Base-by-base conservation (phyloP, 352 stramenopile species). In the Phytophthora pinifolia region DNA sequence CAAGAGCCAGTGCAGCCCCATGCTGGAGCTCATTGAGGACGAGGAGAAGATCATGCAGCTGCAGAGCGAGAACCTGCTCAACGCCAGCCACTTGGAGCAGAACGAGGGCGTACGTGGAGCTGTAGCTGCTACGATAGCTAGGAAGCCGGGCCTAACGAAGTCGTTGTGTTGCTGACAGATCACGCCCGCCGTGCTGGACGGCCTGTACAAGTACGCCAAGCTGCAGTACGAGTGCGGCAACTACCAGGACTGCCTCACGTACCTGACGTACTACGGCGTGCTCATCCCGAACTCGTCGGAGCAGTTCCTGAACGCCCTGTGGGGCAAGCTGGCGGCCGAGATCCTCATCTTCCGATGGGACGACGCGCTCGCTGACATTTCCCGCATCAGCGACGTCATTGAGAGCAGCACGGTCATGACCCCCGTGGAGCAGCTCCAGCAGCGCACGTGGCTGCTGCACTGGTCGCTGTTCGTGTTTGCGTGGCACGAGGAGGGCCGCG, bases 381-480 rank as follows among this genome's bases (percentile, higher is more conserved):
- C 88, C 32, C 89, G 89, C 39, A 96, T 98, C 67, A 95, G 96
- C 70, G 86, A 95, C 52, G 90, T 96, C 34, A 97, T 99, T 62
- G 96, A 98, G 75, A 89, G 74, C 61, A 88, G 91, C 57, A 73
- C 62, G 31, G 59, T 72, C 17, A 91, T 89, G 77, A 80, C 79
- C 42, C 73, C 94, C 9, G 80, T 98, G 32, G 82, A 98, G 65
- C 89, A 97, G 66, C 87, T 99, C 14, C 90, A 98, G 76, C 94
- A 99, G 78, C 89, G 97, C 59, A 98, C 92, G 39, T 99, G 97
- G 97, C 77, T 99, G 25, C 79, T 99, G 36, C 97, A 99, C 79
- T 99, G 97, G 97, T 92, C 88, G 53, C 79, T 99, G 17, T 99
- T 99, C 73, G 95, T 96, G 42, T 96, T 96, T 56, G 80, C 82